A percentile compares a stretch with the other conserved stretches of the same genome.
Evolutionary conservation across 176 grass and related monocot genomes (phyloP).

Genomic region (Phyllostachys edulis): DNA sequence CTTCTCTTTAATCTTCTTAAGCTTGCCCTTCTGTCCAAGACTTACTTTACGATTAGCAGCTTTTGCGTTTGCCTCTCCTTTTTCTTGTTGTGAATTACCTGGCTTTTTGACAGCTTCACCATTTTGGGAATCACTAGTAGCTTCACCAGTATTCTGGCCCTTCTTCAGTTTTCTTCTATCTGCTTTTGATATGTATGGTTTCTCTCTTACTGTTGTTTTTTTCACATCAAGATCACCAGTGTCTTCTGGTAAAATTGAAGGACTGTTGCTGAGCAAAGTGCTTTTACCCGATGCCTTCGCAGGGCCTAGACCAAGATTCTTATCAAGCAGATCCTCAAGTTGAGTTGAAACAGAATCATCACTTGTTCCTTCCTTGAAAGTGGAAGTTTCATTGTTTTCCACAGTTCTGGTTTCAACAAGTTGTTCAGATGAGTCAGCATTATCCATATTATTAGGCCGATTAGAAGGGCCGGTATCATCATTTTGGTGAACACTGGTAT

Average conservation of each 20-base stretch:
- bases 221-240: conserved; percentile 52
- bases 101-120: conserved; percentile 39
- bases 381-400: conserved; percentile 32
- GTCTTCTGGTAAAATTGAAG: conserved; percentile 49
- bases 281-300: conserved; percentile 56
- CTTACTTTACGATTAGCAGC: conserved; percentile 58
- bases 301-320: conserved; percentile 78
- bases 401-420: conserved; percentile 20
- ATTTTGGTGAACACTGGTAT: conserved; percentile 32
- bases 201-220: conserved; percentile 58
- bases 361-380: conserved; percentile 38
- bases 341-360: conserved; percentile 55
- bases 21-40: conserved; percentile 85
- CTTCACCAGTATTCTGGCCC: conserved; percentile 48
- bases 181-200: conserved; percentile 91
- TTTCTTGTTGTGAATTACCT: conserved; percentile 44
- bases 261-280: conserved; percentile 25
- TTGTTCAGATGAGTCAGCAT: conserved; percentile 36
- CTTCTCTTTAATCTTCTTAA: conserved; percentile 99
- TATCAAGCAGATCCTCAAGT: conserved; percentile 93
- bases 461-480: conserved; percentile 22
- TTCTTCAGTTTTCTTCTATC: conserved; percentile 96
- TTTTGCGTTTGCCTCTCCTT: conserved; percentile 40
- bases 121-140: conserved; percentile 32
- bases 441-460: conserved; percentile 16